Evolutionary conservation across 208 protist genomes (phyloP).

Genomic region (Acanthamoeba rhysodes): DNA sequence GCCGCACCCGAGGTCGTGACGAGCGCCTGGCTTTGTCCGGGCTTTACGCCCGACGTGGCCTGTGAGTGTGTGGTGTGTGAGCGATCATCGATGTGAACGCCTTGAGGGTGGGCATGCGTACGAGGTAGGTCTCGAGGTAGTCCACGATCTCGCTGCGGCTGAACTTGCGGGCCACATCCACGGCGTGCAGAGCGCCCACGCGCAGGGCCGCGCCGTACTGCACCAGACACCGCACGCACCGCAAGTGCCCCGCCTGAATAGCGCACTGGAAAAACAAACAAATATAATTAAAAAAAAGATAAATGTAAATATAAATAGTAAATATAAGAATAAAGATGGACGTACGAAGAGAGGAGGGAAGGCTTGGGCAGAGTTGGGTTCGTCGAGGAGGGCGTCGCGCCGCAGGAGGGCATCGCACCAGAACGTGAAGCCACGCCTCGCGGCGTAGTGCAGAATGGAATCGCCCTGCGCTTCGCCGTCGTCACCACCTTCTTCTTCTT

Average conservation of each 20-base stretch:
- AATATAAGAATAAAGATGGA: background rate
- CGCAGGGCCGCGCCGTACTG: background rate
- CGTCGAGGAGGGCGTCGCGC: constrained; percentile 30
- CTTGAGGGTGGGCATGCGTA: background rate
- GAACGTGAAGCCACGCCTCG: background rate
- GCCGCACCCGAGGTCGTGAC: background rate
- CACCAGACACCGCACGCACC: constrained; percentile 10
- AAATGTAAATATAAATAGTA: no score
- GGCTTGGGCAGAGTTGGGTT: background rate
- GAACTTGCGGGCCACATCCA: background rate
- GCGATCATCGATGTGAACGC: no score
- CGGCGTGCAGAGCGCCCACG: background rate
- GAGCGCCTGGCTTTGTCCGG: background rate
- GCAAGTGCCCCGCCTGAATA: background rate
- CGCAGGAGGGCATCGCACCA: constrained; percentile 26
- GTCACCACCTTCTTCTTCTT: background rate
- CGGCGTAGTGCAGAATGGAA: constrained; percentile 15
- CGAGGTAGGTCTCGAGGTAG: constrained; percentile 2
- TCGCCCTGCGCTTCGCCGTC: background rate
- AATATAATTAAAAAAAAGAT: no score
- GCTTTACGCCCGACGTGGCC: background rate
- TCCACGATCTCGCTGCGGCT: background rate
- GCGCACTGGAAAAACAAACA: background rate
- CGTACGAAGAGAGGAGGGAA: constrained; percentile 10
- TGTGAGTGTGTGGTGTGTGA: background rate